phyloP scores from a whole-genome alignment of 2,329 filamentous ascomycete genomes.

The Geosmithia flava region DNA sequence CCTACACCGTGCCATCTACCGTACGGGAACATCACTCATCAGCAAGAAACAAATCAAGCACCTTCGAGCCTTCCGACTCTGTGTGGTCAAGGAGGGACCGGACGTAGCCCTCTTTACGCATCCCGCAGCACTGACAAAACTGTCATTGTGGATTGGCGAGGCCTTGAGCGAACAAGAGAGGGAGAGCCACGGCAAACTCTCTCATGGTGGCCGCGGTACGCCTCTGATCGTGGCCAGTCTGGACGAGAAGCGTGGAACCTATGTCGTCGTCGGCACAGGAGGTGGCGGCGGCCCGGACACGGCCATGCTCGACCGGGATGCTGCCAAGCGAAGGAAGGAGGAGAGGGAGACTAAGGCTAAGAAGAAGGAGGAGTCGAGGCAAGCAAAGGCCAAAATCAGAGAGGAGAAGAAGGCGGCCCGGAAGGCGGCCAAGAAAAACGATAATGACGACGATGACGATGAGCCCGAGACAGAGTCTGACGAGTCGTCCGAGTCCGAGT shows the following conservation, averaged over 20 bases:
- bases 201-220: constrained; percentile 58
- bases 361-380: constrained; percentile 44
- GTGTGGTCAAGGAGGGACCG: constrained; percentile 87
- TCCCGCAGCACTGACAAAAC: constrained; percentile 81
- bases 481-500: constrained; percentile 26
- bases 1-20: constrained; percentile 83
- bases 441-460: constrained; percentile 33
- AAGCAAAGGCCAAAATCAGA: constrained; percentile 43
- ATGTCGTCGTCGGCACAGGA: constrained; percentile 86
- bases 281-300: constrained; percentile 70
- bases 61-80: constrained; percentile 85
- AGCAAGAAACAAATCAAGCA: constrained; percentile 92
- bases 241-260: constrained; percentile 77
- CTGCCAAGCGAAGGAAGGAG: constrained; percentile 47
- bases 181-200: constrained; percentile 56
- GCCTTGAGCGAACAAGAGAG: constrained; percentile 83
- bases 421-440: constrained; percentile 31
- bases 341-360: constrained; percentile 52
- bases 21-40: constrained; percentile 80
- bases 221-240: constrained; percentile 84
- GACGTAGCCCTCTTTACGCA: constrained; percentile 89
- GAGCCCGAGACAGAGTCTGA: constrained; percentile 33
- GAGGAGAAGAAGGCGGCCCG: constrained; percentile 50
- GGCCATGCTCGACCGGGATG: constrained; percentile 55
- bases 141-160: constrained; percentile 89